Base-by-base conservation (phyloP, 495 filamentous ascomycete species). In the Mycothermus thermophilus region DNA sequence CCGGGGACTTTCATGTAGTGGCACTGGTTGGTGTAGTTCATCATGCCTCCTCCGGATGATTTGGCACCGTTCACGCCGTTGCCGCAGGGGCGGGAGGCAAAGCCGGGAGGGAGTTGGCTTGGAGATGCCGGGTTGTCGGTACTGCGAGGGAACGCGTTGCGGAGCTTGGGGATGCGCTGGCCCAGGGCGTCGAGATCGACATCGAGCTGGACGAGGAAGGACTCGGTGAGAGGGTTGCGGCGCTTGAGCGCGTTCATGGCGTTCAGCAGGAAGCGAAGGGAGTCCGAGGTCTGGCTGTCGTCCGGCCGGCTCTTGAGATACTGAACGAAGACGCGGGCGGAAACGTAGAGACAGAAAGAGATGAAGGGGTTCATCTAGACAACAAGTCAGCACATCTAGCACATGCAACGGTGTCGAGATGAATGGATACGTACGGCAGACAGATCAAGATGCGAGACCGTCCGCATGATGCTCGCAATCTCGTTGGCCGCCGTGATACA, bases 401-500 rank as follows among this genome's bases (percentile, higher is more conserved):
- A n/a, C n/a, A n/a, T n/a, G n/a, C n/a, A n/a, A n/a, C n/a, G n/a
- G n/a, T n/a, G n/a, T n/a, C n/a, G n/a, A n/a, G n/a, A n/a, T n/a
- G n/a, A n/a, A n/a, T n/a, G n/a, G n/a, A n/a, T n/a, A n/a, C 83
- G 60, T 75, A 95, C 90, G 37, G 70, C 60, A 15, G 78, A 72
- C 30, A 95, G 56, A 50, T 99, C 92, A 34, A 90, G 63, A 53
- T 95, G 88, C 46, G 83, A 83, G 31, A 92, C 77, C 78, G 88
- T 83, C 36, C 83, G 76, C 92, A 99, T 94, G 30, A 94, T 87
- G 44, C 77, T 85, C n/a, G 86, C 81, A 47, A 95, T 92, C 45
- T 95, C 87, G 37, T 83, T 81, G 4, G 90, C 90, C 4, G 90
- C 85, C 15, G 88, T 83, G 37, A 96, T 83, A 46, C 92, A 96